Evolutionary conservation across 768 basidiomycete species (phyloP).

Genomic region (Auricularia sp.): DNA sequence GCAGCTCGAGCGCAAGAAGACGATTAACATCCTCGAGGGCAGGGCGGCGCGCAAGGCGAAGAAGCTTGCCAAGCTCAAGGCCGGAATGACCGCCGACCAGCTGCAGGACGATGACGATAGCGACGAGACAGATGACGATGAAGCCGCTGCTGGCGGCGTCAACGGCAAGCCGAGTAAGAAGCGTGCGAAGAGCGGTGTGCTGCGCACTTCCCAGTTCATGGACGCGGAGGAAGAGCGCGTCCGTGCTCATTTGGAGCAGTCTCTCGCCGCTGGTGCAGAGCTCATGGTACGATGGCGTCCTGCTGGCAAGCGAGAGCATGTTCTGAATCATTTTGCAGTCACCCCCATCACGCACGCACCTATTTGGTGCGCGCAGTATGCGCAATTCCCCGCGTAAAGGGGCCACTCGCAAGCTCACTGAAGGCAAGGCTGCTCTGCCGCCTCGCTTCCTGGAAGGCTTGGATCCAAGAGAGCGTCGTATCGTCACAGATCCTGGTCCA

Average conservation of each 20-base stretch:
- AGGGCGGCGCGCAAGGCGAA: conserved; percentile 10
- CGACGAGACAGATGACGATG: conserved; percentile 27
- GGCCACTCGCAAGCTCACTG: neutral
- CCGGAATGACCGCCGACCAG: conserved; percentile 20
- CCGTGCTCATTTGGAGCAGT: conserved; percentile 80
- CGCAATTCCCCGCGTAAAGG: neutral
- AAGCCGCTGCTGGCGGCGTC: conserved; percentile 44
- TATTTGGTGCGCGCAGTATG: conserved; percentile 1
- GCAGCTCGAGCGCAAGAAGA: conserved; percentile 73
- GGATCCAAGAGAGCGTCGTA: conserved; percentile 6
- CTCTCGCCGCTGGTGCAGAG: conserved; percentile 63
- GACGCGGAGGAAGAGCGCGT: conserved; percentile 69
- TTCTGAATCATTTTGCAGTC: neutral
- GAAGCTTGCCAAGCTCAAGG: conserved; percentile 22
- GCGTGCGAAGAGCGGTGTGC: neutral
- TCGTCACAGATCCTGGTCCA: conserved; percentile 5
- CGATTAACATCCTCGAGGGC: conserved; percentile 80
- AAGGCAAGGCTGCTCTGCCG: conserved; percentile 14
- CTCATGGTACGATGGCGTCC: conserved; percentile 34
- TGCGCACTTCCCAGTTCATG: conserved; percentile 71
- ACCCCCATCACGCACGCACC: neutral
- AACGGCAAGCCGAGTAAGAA: conserved; percentile 28
- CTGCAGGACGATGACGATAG: conserved; percentile 17
- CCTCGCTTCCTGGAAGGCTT: conserved; percentile 24
- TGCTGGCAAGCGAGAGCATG: too few relatives aligned